These are phyloP conservation scores for Fusarium nodosum DNA, from an alignment of 2,329 filamentous ascomycete genomes.

Conservation along the genomic window DNA sequence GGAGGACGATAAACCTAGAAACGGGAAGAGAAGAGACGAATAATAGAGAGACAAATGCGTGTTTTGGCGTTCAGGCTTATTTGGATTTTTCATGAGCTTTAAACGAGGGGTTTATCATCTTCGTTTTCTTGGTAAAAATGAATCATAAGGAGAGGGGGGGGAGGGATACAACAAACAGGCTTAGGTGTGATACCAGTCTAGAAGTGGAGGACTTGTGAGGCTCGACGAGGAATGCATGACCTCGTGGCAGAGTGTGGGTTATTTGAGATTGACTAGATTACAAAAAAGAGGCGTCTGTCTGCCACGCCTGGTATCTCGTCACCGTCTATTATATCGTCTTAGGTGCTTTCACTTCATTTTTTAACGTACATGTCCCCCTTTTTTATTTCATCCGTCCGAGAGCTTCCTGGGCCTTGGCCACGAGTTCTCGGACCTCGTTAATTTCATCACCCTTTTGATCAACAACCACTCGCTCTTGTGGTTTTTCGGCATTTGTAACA, in stretches of 20 bases:
- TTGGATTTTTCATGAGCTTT: slow-evolving; percentile 38
- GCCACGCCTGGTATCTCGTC: slow-evolving; percentile 50
- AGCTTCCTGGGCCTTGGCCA: slow-evolving; percentile 64
- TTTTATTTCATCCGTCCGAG: slow-evolving; percentile 62
- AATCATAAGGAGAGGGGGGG: slow-evolving; percentile 22
- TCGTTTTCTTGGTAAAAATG: slow-evolving; percentile 27
- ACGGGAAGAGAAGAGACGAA: neutral
- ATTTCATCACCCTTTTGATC: slow-evolving; percentile 53
- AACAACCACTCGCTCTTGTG: slow-evolving; percentile 39
- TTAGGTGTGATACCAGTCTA: slow-evolving; percentile 51
- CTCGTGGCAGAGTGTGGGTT: slow-evolving; percentile 46
- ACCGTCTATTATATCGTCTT: slow-evolving; percentile 35
- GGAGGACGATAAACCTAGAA: slow-evolving; percentile 46
- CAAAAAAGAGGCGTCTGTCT: slow-evolving; percentile 47
- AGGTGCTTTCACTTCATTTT: slow-evolving; percentile 31
- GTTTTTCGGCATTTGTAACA: slow-evolving; percentile 57
- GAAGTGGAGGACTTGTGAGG: slow-evolving; percentile 42
- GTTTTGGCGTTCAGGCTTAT: slow-evolving; percentile 49
- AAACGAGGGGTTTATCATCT: slow-evolving; percentile 9
- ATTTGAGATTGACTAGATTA: slow-evolving; percentile 49
- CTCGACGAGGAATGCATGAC: slow-evolving; percentile 19
- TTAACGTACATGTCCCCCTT: slow-evolving; percentile 44
- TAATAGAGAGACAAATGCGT: slow-evolving; percentile 24
- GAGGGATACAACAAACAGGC: slow-evolving; percentile 30
- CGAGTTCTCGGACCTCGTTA: slow-evolving; percentile 59